phyloP scores from a whole-genome alignment of 352 stramenopile genomes.

The Globisporangium carolinianum region DNA sequence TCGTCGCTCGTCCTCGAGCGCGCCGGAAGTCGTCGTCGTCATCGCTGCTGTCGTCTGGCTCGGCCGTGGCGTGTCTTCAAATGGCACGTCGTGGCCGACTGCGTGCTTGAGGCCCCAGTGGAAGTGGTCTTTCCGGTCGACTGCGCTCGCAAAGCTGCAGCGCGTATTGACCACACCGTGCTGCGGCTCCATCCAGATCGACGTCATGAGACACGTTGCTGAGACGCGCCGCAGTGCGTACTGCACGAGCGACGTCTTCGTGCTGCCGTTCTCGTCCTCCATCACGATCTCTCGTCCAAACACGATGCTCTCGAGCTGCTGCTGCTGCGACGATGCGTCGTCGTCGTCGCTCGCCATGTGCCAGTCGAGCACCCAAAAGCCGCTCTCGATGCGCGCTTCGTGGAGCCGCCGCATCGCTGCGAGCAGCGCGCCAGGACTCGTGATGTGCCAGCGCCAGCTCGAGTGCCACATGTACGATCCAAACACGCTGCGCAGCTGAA shows the following conservation, averaged over 20 bases:
- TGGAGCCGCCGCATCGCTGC: constrained; percentile 69
- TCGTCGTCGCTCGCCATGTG: constrained; percentile 56
- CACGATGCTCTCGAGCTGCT: constrained; percentile 61
- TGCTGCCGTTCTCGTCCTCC: constrained; percentile 68
- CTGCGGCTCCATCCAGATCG: constrained; percentile 87
- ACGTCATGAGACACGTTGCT: constrained; percentile 76
- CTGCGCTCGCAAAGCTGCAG: constrained; percentile 21
- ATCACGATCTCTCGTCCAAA: constrained; percentile 81
- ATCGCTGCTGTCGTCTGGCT: constrained; percentile 5
- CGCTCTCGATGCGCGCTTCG: constrained; percentile 56
- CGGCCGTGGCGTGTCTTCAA: constrained; percentile 24
- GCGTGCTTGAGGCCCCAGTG: constrained; percentile 64
- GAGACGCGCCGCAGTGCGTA: constrained; percentile 71
- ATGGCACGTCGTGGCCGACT: constrained; percentile 55
- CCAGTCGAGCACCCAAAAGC: constrained; percentile 84
- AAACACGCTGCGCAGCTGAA: constrained; percentile 72
- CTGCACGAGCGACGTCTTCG: constrained; percentile 72
- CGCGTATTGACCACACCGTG: constrained; percentile 62
- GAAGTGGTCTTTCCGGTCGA: constrained; percentile 47
- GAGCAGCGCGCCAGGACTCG: constrained; percentile 40
- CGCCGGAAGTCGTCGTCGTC: neutral
- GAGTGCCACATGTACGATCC: constrained; percentile 85
- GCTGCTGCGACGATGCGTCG: constrained; percentile 17
- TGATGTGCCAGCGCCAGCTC: constrained; percentile 78
- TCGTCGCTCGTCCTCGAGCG: constrained; percentile 27